Conservation (phyloP, 225 moss, liverwort and hornwort genomes). For the Antitrichia curtipendula region DNA sequence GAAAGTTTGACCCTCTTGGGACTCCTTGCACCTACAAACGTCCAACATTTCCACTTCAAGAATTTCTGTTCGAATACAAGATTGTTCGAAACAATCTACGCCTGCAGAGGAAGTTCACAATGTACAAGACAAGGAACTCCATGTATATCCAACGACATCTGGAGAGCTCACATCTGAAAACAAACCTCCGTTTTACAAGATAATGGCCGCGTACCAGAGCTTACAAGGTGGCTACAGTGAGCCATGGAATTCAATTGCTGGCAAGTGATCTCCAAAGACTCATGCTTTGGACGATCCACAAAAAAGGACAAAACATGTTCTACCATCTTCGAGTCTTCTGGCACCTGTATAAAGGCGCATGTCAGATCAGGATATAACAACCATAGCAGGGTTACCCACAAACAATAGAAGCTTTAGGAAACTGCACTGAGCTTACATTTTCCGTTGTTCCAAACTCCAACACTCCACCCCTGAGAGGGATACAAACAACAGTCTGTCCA, state of each 20-base stretch:
- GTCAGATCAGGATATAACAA: neutral
- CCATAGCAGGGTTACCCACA: neutral
- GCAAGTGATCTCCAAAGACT: neutral
- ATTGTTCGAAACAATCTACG: neutral
- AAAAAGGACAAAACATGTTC: constrained; percentile 53
- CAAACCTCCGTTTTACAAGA: neutral
- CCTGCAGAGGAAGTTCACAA: neutral
- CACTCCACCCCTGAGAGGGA: constrained; percentile 57
- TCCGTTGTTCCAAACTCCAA: constrained; percentile 84
- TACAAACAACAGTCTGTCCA: constrained; percentile 83
- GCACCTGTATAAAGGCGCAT: constrained; percentile 17
- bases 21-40: constrained; percentile 11
- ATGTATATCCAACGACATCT: neutral
- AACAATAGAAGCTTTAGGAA: neutral
- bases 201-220: constrained; percentile 3
- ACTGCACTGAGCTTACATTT: constrained; percentile 34
- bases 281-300: constrained; percentile 16
- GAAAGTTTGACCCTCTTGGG: constrained; percentile 25
- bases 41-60: neutral
- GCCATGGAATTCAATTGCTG: constrained; percentile 1
- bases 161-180: neutral
- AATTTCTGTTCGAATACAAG: neutral
- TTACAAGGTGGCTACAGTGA: neutral
- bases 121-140: neutral
- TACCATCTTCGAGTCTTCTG: constrained; percentile 51